Evolutionary conservation across 2,329 filamentous ascomycete genomes (phyloP).

Genomic region (Ophiostoma triangulosporum): DNA sequence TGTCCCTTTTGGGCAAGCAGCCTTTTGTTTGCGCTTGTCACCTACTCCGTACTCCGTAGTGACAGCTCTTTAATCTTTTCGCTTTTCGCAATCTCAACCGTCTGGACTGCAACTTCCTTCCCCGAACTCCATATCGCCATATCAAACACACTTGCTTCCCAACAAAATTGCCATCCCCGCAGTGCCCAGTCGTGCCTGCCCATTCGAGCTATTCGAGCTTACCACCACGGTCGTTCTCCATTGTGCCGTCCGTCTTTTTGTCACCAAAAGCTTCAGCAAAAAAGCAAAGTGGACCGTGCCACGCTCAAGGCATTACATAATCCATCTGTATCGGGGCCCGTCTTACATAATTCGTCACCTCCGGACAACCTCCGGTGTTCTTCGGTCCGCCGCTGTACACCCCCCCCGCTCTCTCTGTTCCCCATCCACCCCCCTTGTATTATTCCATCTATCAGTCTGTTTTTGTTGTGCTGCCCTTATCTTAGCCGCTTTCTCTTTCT

Average conservation of each 20-base stretch:
- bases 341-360: neutral
- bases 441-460: neutral
- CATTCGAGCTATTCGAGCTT: too few relatives aligned
- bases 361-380: constrained; percentile 10
- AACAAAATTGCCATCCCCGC: neutral
- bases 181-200: neutral
- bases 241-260: too few relatives aligned
- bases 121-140: neutral
- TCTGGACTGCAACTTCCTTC: neutral
- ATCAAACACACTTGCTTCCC: neutral
- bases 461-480: neutral
- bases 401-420: neutral
- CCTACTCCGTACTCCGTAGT: too few relatives aligned
- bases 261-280: too few relatives aligned
- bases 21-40: neutral
- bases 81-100: neutral
- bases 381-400: neutral
- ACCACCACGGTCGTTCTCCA: too few relatives aligned
- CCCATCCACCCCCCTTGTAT: neutral
- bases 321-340: too few relatives aligned
- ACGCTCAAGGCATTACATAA: too few relatives aligned
- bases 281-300: too few relatives aligned
- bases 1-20: neutral
- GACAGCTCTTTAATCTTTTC: neutral
- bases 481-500: neutral